Conservation (phyloP, 2,329 filamentous ascomycete species). For the Aspergillus sp. region DNA sequence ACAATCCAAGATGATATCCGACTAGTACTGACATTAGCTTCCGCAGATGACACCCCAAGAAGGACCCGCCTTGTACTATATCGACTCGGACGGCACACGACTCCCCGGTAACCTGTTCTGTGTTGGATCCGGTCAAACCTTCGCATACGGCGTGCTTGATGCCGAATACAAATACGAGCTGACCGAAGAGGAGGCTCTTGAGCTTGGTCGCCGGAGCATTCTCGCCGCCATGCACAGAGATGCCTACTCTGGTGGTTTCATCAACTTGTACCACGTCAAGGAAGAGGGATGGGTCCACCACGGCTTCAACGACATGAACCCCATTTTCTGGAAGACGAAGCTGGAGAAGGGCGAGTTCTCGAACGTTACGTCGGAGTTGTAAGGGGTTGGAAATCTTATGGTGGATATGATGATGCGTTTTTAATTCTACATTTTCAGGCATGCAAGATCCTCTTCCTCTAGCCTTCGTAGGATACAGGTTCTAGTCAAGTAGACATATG, state of each 20-base stretch:
- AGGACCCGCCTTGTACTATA: slow-evolving; percentile 97
- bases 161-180: slow-evolving; percentile 92
- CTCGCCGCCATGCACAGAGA: slow-evolving; percentile 94
- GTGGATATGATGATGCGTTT: slow-evolving; percentile 9
- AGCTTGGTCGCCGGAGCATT: slow-evolving; percentile 87
- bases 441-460: slow-evolving; percentile 5
- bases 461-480: too few relatives aligned
- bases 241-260: slow-evolving; percentile 97
- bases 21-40: background rate
- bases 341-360: slow-evolving; percentile 97
- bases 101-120: slow-evolving; percentile 95
- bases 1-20: slow-evolving; percentile 53
- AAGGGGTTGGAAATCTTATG: slow-evolving; percentile 13
- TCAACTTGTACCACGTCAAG: slow-evolving; percentile 99
- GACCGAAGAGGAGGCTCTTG: slow-evolving; percentile 79
- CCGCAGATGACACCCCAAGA: slow-evolving; percentile 62
- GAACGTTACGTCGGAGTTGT: slow-evolving; percentile 77
- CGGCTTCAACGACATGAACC: slow-evolving; percentile 96
- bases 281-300: slow-evolving; percentile 99
- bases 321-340: slow-evolving; percentile 99
- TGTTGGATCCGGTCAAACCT: slow-evolving; percentile 96
- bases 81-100: slow-evolving; percentile 93
- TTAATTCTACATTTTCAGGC: slow-evolving; percentile 7
- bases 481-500: too few relatives aligned
- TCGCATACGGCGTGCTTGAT: slow-evolving; percentile 96